phyloP scores from a whole-genome alignment of 2,329 filamentous ascomycete genomes.

The Microdochium bolleyi region DNA sequence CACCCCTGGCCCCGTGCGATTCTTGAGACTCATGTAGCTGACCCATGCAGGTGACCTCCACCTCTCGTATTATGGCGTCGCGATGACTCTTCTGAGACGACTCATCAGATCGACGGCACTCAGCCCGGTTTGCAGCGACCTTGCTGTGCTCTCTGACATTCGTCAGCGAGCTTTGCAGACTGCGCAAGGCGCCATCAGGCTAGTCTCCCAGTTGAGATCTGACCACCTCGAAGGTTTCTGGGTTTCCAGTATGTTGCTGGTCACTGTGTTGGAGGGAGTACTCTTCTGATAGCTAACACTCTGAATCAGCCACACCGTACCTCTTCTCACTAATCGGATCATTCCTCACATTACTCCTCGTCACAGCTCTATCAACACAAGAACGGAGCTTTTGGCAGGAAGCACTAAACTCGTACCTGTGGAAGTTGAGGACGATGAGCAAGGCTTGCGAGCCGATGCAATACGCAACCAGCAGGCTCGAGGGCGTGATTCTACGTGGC shows the following conservation, averaged over 20 bases:
- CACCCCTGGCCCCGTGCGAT: no score
- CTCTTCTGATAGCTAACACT: neutral
- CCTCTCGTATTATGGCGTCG: constrained; percentile 37
- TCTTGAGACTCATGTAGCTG: neutral
- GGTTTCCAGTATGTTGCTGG: constrained; percentile 8
- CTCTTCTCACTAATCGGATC: constrained; percentile 29
- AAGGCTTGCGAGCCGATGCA: constrained; percentile 26
- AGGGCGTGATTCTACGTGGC: constrained; percentile 27
- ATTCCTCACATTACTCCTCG: constrained; percentile 28
- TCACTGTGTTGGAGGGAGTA: neutral
- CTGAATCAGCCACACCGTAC: constrained; percentile 21
- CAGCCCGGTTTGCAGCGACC: constrained; percentile 18
- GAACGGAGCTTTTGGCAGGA: constrained; percentile 23
- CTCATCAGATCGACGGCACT: constrained; percentile 27
- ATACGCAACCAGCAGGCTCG: constrained; percentile 26
- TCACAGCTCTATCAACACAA: constrained; percentile 21
- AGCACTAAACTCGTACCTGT: constrained; percentile 23
- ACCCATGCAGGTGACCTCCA: constrained; percentile 29
- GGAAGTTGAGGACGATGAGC: constrained; percentile 25
- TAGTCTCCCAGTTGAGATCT: constrained; percentile 1
- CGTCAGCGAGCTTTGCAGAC: constrained; percentile 21
- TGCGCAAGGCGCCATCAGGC: constrained; percentile 11
- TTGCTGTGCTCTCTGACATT: constrained; percentile 17
- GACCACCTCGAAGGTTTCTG: constrained; percentile 16
- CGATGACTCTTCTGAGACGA: constrained; percentile 35